phyloP scores from a whole-genome alignment of 2,329 filamentous ascomycete species.

The Fusarium scirpi region DNA sequence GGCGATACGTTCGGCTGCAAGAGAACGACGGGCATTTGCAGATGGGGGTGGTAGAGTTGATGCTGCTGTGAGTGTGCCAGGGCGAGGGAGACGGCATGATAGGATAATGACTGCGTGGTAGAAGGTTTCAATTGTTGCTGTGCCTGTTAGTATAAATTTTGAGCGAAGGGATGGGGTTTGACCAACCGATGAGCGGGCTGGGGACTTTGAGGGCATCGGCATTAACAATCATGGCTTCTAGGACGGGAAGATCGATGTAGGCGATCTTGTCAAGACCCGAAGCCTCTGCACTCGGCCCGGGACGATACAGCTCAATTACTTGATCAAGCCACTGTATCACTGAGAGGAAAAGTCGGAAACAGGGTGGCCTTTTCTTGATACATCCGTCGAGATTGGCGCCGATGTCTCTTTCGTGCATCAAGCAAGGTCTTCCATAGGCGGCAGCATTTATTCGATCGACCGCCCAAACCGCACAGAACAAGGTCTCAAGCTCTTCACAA shows the following conservation, averaged over 20 bases:
- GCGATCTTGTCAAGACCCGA: constrained; percentile 58
- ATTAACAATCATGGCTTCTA: constrained; percentile 68
- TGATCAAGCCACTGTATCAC: constrained; percentile 68
- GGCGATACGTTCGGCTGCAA: constrained; percentile 69
- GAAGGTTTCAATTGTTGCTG: constrained; percentile 71
- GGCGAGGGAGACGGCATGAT: constrained; percentile 66
- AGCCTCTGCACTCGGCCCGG: constrained; percentile 57
- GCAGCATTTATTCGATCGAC: constrained; percentile 70
- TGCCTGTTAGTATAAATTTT: constrained; percentile 30
- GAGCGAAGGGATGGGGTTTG: neutral
- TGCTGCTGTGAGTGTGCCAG: constrained; percentile 54
- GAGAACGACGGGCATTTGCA: constrained; percentile 67
- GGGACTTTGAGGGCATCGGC: constrained; percentile 64
- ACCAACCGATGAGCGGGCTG: constrained; percentile 62
- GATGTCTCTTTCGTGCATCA: constrained; percentile 71
- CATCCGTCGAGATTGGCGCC: constrained; percentile 65
- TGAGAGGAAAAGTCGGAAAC: constrained; percentile 68
- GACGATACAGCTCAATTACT: constrained; percentile 71
- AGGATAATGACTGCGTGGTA: constrained; percentile 74
- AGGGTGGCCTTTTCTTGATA: constrained; percentile 63
- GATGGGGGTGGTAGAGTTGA: constrained; percentile 60
- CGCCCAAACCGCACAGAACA: constrained; percentile 72
- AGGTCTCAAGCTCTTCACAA: constrained; percentile 58
- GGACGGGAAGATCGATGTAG: constrained; percentile 66
- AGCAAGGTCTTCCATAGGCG: constrained; percentile 69